Conservation (phyloP, 345 rosid genomes). For the Linum tenue region DNA sequence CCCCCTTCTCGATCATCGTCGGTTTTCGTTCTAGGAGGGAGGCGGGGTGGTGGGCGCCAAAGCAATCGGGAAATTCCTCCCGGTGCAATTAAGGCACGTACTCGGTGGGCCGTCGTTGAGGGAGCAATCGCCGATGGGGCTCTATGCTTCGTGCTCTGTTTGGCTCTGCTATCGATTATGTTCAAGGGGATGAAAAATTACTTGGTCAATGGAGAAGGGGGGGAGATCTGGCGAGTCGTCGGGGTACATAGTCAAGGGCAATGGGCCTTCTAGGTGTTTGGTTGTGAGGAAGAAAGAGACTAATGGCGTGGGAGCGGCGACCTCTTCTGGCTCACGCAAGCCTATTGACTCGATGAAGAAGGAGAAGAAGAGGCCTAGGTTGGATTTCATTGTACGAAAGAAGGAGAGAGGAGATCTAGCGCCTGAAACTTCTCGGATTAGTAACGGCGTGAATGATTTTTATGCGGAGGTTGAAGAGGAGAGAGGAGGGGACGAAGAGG, state of each 20-base stretch:
- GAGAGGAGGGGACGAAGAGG: conserved; percentile 38
- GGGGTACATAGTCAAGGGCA: conserved; percentile 48
- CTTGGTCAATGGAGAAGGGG: conserved; percentile 42
- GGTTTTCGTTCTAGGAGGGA: not conserved
- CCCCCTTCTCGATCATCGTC: not conserved
- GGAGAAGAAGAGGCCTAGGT: conserved; percentile 59
- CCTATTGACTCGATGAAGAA: conserved; percentile 32
- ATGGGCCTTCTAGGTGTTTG: conserved; percentile 81
- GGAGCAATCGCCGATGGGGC: not conserved
- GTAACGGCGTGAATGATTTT: conserved; percentile 36
- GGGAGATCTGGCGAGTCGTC: conserved; percentile 66
- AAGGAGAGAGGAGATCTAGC: conserved; percentile 62
- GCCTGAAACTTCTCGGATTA: conserved; percentile 33
- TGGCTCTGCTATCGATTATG: not conserved
- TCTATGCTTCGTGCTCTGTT: not conserved
- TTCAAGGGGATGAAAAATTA: not conserved
- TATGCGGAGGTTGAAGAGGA: conserved; percentile 29
- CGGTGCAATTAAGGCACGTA: not conserved
- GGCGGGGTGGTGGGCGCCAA: not conserved
- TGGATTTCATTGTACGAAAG: conserved; percentile 56
- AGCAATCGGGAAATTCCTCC: not conserved
- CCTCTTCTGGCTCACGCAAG: conserved; percentile 35
- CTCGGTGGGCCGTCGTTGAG: not conserved
- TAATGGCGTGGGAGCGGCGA: conserved; percentile 37
- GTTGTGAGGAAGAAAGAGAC: conserved; percentile 59